Evolutionary conservation across 805 yeast species (phyloP), one percentile per base, ranked within the genome.

Genomic region (Metschnikowia matae): DNA sequence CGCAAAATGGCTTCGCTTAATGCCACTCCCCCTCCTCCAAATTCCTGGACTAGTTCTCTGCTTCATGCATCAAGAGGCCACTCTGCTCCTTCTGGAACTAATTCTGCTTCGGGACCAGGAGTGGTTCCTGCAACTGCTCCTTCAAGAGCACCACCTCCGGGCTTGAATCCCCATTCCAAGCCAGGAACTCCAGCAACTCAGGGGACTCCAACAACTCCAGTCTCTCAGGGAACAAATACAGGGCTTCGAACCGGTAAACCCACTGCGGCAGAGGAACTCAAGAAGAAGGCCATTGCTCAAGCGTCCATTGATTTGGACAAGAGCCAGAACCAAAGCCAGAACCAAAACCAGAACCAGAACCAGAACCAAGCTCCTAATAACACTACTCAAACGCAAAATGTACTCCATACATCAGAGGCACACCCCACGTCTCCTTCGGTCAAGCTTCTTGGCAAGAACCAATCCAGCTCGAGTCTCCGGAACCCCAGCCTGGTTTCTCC

Each of bases 131-230:
- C 29, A 10, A 26, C 48, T 18, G 48, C 41, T 4, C 48, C 40
- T 6, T 14, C 34, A 13, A 36, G 57, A 14, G 60, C 59, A 15
- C 60, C 60, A 6, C 61, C 61, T 11, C 61, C 61, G 2, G 61
- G 61, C 6, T 48, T 57, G 40, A 49, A 40, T 40, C 53, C 54
- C 5, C 49, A 46, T 33, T 47, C 54, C 21, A 57, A 57, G 31
- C 55, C 59, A 6, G 40, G 50, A 21, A 57, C 55, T 7, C 61
- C 61, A 2, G 53, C 29, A 26, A 26, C 29, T 26, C 29, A 26
- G 29, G 29, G 29, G 29, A 8, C 13, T 26, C 29, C 29, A 26
- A 8, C 29, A 26, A 26, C 29, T 26, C 29, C 29, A 11, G 29
- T 26, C 8, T 26, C 29, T 8, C 29, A 26, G 29, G 29, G 29